Base-by-base conservation (phyloP, 2,329 filamentous ascomycete genomes). In the Xylaria multiplex region DNA sequence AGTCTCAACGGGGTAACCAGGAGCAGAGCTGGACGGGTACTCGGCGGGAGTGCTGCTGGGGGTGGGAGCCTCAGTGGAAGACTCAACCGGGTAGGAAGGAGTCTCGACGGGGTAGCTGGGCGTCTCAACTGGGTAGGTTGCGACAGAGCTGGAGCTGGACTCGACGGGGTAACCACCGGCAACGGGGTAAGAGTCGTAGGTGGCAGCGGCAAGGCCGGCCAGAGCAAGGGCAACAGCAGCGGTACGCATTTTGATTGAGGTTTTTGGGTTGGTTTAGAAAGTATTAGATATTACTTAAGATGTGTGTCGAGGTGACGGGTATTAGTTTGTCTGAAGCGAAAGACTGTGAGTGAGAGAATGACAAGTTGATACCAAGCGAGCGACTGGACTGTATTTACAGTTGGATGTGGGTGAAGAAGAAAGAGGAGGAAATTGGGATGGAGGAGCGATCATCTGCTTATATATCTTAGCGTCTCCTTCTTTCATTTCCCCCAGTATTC, bases 221-320 rank as follows among this genome's bases (percentile, higher is more conserved):
- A 70, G 60, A 19, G 68, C 65, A 50, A 68, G 57, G 63, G 67
- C 48, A 19, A 70, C 35, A 62, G 65, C 59, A 68, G 66, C 65
- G 22, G 65, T 58, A 66, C 68, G 68, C 68, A 70, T 70, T 66
- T 68, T 70, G 66, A 66, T 59, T 56, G 66, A 56, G 62, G 11
- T 68, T 58, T 45, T 64, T 61, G 32, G 42, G 50, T 58, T 62
- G 57, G 54, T 54, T 68, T 50, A 35, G 40, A 60, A 60, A 48
- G 65, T 70, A 70, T 70, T 70, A 70, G 68, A 70, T 70, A 70
- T 70, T 70, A 69, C 64, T 69, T 69, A 68, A 66, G 56, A 68
- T 65, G 66, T 70, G 66, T 70, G 66, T 70, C 65, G 62, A 56
- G 30, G n/a, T 24, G 58, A 65, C 55, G 19, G 66, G 57, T 69